phyloP scores from a whole-genome alignment of 805 yeast genomes.

The Candida sphagnicola region DNA sequence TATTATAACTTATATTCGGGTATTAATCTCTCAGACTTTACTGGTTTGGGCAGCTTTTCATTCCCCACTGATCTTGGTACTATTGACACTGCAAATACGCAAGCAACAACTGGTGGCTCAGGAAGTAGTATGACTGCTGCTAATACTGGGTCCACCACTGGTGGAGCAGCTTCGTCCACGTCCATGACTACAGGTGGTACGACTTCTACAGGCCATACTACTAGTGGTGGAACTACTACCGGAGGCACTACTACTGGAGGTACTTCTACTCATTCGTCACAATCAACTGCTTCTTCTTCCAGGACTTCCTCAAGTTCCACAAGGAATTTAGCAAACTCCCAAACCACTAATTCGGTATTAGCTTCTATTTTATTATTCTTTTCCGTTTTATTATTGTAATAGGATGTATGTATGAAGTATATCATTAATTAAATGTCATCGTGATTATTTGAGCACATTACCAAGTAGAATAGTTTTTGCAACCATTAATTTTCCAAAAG shows the following conservation, averaged over 20 bases:
- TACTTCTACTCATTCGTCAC: neutral
- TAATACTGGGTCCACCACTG: neutral
- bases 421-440: no score
- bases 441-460: no score
- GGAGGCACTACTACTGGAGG: neutral
- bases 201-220: neutral
- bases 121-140: neutral
- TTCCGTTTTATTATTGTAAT: neutral
- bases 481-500: no score
- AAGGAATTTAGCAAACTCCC: neutral
- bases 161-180: neutral
- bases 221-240: neutral
- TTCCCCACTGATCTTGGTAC: neutral
- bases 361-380: neutral
- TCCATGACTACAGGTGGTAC: neutral
- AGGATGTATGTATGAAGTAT: no score
- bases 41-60: neutral
- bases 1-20: neutral
- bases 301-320: neutral
- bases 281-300: neutral
- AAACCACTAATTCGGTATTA: neutral
- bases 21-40: neutral
- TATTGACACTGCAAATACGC: neutral
- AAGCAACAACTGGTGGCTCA: neutral
- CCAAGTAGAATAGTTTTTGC: no score